Conservation (phyloP, 805 yeast genomes). For the Barnettozyma siamensis region DNA sequence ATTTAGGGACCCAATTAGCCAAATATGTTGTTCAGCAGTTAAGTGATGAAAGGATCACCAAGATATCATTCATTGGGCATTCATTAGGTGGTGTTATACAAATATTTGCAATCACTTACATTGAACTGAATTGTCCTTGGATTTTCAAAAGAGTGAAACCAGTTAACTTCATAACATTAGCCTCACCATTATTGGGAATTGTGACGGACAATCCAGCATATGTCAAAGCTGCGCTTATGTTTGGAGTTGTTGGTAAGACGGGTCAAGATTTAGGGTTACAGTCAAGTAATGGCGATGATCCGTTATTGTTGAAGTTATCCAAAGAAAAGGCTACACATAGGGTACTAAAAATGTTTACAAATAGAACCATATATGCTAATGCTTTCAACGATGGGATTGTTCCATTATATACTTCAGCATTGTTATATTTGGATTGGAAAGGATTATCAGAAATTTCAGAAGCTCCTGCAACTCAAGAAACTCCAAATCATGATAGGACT, state of each 20-base stretch:
- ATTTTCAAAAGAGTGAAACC: constrained; percentile 57
- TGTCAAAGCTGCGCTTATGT: constrained; percentile 59
- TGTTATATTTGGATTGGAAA: constrained; percentile 56
- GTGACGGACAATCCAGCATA: constrained; percentile 74
- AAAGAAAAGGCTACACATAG: constrained; percentile 57
- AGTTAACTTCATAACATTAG: constrained; percentile 63
- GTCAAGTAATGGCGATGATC: constrained; percentile 37
- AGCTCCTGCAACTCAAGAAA: neutral
- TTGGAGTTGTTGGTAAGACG: constrained; percentile 75
- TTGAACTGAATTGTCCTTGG: constrained; percentile 62
- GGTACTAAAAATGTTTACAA: constrained; percentile 47
- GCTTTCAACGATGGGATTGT: constrained; percentile 78
- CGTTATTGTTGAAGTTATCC: constrained; percentile 57
- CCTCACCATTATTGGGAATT: constrained; percentile 72
- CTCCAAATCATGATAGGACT: constrained; percentile 1
- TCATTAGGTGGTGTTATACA: constrained; percentile 77
- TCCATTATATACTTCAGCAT: constrained; percentile 66
- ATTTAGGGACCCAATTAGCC: constrained; percentile 65
- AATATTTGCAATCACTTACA: constrained; percentile 70
- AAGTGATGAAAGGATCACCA: constrained; percentile 35
- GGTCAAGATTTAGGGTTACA: constrained; percentile 72
- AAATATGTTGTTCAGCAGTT: constrained; percentile 52
- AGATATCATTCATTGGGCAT: constrained; percentile 72
- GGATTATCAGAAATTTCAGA: constrained; percentile 15
- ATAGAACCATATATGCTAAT: constrained; percentile 73